Evolutionary conservation across 257 asterid species (phyloP), one percentile per base, ranked within the genome.

Genomic region (Nicotiana tabacum): DNA sequence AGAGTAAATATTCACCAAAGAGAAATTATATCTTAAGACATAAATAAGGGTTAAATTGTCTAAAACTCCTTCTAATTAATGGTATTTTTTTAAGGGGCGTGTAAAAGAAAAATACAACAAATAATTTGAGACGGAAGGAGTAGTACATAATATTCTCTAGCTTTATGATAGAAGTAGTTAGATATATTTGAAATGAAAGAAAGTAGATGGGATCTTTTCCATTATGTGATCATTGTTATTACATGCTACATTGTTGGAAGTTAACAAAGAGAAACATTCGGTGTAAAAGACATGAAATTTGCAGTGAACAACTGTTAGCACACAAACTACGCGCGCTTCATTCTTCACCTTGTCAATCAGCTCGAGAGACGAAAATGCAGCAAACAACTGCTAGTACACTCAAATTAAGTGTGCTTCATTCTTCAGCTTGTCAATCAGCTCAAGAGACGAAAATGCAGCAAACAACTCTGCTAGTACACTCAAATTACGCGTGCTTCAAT

Each of bases 371-470:
- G 33, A 61, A 24, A 61, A 9, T 21, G 16, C 66, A 74, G 43
- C 43, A 15, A 74, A 27, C 4, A 8, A 11, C 9, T 11, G 61
- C 15, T 24, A 46, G 21, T 0, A n/a, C 18, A 27, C 46, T 89
- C 85, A 95, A 80, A 96, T 85, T 58, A 93, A 93, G 0, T 69
- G 95, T 1, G 95, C 97, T 88, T 96, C 98, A 18, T 94, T 92
- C 86, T 94, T 96, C 15, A 96, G 90, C 88, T 88, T 94, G 92
- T 94, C 98, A 9, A 96, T 83, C 58, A 96, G 92, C 84, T 96
- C 95, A 72, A 61, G 66, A 9, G 66, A 61, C 21, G 33, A 61
- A 24, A 61, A 9, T 21, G 16, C 66, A 74, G 43, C 43, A 15
- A 74, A 27, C 4, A 8, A 11, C 9, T 11, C 27, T 24, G 61